Percentiles rank a stretch among this genome's conserved stretches.
Evolutionary conservation across 371 early-diverging fungal species (phyloP).

Genomic region (Syncephalastrum sp.): DNA sequence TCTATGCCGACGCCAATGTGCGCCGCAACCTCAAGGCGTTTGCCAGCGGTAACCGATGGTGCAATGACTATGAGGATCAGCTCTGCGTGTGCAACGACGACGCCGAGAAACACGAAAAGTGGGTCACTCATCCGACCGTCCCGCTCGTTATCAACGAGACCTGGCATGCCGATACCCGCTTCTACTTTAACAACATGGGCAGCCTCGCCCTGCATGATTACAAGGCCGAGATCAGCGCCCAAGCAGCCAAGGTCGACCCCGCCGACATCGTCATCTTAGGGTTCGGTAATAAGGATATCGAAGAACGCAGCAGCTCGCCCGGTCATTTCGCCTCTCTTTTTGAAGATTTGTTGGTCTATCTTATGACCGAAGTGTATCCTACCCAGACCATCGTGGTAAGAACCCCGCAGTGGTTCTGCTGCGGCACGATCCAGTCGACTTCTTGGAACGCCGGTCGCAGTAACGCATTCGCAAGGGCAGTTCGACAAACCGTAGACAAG

Average conservation of each 20-base stretch:
- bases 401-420: conserved; percentile 39
- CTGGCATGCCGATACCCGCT: conserved; percentile 27
- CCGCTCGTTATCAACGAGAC: conserved; percentile 30
- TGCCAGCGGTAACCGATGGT: conserved; percentile 31
- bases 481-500: conserved; percentile 21
- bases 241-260: conserved; percentile 3
- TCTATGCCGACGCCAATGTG: conserved; percentile 40
- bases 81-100: conserved; percentile 28
- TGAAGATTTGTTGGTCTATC: conserved; percentile 13
- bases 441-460: conserved; percentile 44
- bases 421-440: conserved; percentile 24
- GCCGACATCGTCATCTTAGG: conserved; percentile 38
- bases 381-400: conserved; percentile 34
- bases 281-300: conserved; percentile 36
- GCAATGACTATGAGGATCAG: conserved; percentile 17
- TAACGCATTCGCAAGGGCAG: conserved; percentile 26
- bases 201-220: conserved; percentile 17
- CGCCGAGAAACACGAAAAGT: conserved; percentile 18
- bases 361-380: conserved; percentile 26
- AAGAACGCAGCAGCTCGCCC: conserved; percentile 21
- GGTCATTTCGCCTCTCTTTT: conserved; percentile 22
- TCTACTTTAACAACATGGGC: conserved; percentile 29
- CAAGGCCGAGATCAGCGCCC: conserved; percentile 7
- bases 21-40: conserved; percentile 40
- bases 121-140: conserved; percentile 28